Evolutionary conservation across 345 rosid genomes (phyloP), one percentile per base, ranked within the genome.

Genomic region (Kandelia obovata): DNA sequence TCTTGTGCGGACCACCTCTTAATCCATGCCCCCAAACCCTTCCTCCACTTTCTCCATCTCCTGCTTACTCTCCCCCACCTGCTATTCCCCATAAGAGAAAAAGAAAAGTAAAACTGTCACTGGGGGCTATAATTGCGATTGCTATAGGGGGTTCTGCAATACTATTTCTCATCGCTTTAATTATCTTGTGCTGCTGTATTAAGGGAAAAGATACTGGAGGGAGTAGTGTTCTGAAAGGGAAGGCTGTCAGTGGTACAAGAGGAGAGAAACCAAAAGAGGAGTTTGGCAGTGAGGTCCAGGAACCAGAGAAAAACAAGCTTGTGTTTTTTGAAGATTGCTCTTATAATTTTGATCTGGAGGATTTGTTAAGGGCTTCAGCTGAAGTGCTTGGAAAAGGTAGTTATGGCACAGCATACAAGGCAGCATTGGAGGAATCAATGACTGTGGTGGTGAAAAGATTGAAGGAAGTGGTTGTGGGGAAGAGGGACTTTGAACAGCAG

Each of bases 361-460:
- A 93, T 75, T 77, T 93, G 43, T 66, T 93, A 73, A 93, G 96
- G 77, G 96, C 96, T 68, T 90, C 98, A 0, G 98, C 97, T 32
- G 98, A 93, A 76, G 93, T 93, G 23, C 76, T 93, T 27, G 98
- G 98, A 58, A 93, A 90, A 64, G 98, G 98, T 49, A 87, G 89
- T 21, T 88, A 78, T 66, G 97, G 98, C 65, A 90, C 89, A 0
- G 83, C 98, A 21, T 93, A 93, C 68, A 93, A 93, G 77, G 98
- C 97, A 8, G 84, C 88, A 49, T 77, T 93, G 79, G 96, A 90
- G 76, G 96, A 89, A 71, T 82, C 88, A 25, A 87, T 82, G 15
- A 88, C 93, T 0, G 96, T 90, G 25, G 97, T 88, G 39, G 97
- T 93, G 39, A 93, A 93, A 77, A 80, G 98, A 82, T 74, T 93